Base-by-base conservation (phyloP, 192 early-diverging fungal species). In the Bifiguratus adelaidae region DNA sequence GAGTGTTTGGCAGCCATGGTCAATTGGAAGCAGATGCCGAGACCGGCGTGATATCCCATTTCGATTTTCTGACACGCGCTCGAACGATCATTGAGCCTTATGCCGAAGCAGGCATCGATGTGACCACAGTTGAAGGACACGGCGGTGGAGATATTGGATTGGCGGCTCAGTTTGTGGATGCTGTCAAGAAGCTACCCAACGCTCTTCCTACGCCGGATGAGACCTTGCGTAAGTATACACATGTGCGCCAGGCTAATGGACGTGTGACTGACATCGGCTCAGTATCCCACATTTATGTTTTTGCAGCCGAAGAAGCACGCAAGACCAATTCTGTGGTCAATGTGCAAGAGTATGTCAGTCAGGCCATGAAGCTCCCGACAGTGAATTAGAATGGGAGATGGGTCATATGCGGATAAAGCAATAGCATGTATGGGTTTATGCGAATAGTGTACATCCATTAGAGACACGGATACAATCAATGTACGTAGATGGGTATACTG, bases 201-300 rank as follows among this genome's bases (percentile, higher is more conserved):
- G 2, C 12, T 12, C 1, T 27, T 12, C 25, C 43, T 7, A 24
- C 42, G n/a, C 30, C 52, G 4, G 15, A 20, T 15, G 52, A 54
- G 23, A 27, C 52, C 12, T 47, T 47, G 6, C 7, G 44, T 53
- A 47, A 28, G 18, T 50, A 22, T n/a, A n/a, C n/a, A n/a, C n/a
- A n/a, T n/a, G n/a, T n/a, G n/a, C n/a, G n/a, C n/a, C n/a, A n/a
- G n/a, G n/a, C n/a, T 9, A 13, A 7, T 47, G 11, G 22, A 47
- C 45, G 7, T 33, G 15, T 7, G n/a, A n/a, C n/a, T n/a, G n/a
- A n/a, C n/a, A n/a, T n/a, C n/a, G n/a, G n/a, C n/a, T n/a, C 30
- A 54, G 52, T 46, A 13, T 52, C 56, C 3, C 56, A 58, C 33
- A 18, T 58, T 11, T 58, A 52, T 32, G 56, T 58, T 15, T 58